Conservation (phyloP, 2,329 filamentous ascomycete species). For the Phialemonium atrogriseum region DNA sequence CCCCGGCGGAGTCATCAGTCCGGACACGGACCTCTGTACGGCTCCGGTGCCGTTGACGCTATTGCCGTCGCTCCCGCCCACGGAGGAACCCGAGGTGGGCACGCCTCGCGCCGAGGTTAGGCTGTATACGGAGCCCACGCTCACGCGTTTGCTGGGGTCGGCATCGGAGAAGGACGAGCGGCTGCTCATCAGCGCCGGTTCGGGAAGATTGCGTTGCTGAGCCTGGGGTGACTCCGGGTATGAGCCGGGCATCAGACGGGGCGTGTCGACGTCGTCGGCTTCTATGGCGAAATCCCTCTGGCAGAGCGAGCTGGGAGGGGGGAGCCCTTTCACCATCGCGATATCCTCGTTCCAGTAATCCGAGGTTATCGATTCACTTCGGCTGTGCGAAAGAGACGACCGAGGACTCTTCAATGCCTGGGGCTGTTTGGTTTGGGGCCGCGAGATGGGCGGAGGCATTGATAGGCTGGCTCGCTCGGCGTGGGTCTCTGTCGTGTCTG, state of each 20-base stretch:
- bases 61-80: conserved; percentile 42
- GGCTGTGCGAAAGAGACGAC: conserved; percentile 29
- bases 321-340: conserved; percentile 2
- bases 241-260: conserved; percentile 30
- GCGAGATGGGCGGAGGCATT: conserved; percentile 47
- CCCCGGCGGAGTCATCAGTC: conserved; percentile 35
- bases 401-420: conserved; percentile 28
- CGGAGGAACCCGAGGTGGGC: conserved; percentile 42
- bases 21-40: conserved; percentile 32
- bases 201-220: conserved; percentile 33
- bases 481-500: conserved; percentile 48
- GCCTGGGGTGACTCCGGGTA: conserved; percentile 19
- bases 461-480: conserved; percentile 54
- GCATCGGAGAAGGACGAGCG: conserved; percentile 45
- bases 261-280: conserved; percentile 37
- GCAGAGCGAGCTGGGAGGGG: conserved; percentile 10
- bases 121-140: conserved; percentile 66
- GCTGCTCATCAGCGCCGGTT: conserved; percentile 34
- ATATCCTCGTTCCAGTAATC: conserved; percentile 31
- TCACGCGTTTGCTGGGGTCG: conserved; percentile 51
- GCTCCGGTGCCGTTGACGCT: conserved; percentile 18
- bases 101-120: conserved; percentile 52
- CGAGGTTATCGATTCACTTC: conserved; percentile 33
- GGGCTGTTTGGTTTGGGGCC: conserved; percentile 15
- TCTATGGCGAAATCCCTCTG: conserved; percentile 38